Conservation (phyloP, 306 rosid genomes). For the Fagus crenata region DNA sequence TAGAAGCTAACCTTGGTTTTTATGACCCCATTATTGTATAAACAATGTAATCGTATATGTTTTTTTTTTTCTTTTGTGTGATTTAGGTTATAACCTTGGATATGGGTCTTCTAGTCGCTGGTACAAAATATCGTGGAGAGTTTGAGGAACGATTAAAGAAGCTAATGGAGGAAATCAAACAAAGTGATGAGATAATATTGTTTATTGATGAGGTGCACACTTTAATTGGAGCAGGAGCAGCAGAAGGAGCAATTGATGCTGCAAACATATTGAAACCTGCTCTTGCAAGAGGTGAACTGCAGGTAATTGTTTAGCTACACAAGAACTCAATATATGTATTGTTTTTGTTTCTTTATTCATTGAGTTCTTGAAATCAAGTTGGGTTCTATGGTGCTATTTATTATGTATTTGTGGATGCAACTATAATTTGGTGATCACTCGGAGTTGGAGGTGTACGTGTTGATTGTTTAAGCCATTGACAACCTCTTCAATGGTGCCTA, state of each 20-base stretch:
- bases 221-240: constrained; percentile 95
- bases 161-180: constrained; percentile 96
- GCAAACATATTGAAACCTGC: constrained; percentile 96
- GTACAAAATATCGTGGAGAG: constrained; percentile 99
- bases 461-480: not conserved
- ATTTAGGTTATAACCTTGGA: constrained; percentile 88
- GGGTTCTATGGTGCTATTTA: not conserved
- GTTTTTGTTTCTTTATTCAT: not conserved
- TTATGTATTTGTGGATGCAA: not conserved
- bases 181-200: constrained; percentile 90
- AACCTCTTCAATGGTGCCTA: not conserved
- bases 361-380: not conserved
- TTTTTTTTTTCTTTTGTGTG: not conserved
- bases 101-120: constrained; percentile 98
- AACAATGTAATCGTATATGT: not conserved
- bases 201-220: constrained; percentile 96
- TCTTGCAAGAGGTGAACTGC: constrained; percentile 95
- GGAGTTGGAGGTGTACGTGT: not conserved
- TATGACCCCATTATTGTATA: constrained; percentile 2
- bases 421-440: not conserved
- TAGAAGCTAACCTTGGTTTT: not conserved
- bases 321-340: constrained; percentile 11
- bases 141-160: constrained; percentile 94
- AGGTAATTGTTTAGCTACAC: constrained; percentile 47
- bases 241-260: constrained; percentile 97